Conservation (phyloP, 1,284 basidiomycete genomes). For the Phenoliferia sp. region DNA sequence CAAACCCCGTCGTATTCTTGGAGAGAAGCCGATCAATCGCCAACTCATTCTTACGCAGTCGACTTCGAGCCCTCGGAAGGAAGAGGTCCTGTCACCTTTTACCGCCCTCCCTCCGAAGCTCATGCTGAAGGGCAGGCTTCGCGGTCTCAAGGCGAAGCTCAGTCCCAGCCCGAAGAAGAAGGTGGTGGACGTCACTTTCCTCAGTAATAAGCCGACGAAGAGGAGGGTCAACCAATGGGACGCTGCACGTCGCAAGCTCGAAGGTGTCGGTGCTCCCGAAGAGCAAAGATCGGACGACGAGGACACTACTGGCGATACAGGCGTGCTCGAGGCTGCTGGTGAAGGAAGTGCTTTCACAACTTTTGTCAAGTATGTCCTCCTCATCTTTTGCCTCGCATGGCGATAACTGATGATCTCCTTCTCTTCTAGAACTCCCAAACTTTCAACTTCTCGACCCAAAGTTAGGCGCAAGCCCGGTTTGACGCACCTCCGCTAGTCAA, state of each 20-base stretch:
- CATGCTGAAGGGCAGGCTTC: slow-evolving; percentile 6
- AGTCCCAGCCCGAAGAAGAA: slow-evolving; percentile 8
- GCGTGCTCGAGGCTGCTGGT: slow-evolving; percentile 19
- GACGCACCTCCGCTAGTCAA: neutral
- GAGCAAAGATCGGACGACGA: slow-evolving; percentile 20
- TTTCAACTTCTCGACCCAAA: neutral
- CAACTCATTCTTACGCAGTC: slow-evolving; percentile 3
- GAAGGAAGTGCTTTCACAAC: slow-evolving; percentile 9
- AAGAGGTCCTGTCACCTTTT: slow-evolving; percentile 20
- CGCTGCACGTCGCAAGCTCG: slow-evolving; percentile 21
- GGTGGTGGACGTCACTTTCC: slow-evolving; percentile 12
- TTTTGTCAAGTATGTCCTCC: slow-evolving; percentile 5
- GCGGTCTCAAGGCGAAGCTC: neutral
- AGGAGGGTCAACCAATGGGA: slow-evolving; percentile 23
- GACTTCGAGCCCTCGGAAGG: neutral
- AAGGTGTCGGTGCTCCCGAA: slow-evolving; percentile 10
- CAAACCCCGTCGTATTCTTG: slow-evolving; percentile 2
- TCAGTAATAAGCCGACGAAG: slow-evolving; percentile 5
- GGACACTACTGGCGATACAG: slow-evolving; percentile 17
- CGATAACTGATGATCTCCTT: neutral
- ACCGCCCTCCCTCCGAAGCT: slow-evolving; percentile 27
- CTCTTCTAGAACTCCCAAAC: neutral
- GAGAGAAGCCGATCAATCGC: slow-evolving; percentile 12
- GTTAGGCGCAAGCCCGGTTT: neutral
- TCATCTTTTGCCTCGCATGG: neutral